Evolutionary conservation across 2,329 filamentous ascomycete species (phyloP), one percentile per base, ranked within the genome.

Genomic region (Scedosporium minutisporum): DNA sequence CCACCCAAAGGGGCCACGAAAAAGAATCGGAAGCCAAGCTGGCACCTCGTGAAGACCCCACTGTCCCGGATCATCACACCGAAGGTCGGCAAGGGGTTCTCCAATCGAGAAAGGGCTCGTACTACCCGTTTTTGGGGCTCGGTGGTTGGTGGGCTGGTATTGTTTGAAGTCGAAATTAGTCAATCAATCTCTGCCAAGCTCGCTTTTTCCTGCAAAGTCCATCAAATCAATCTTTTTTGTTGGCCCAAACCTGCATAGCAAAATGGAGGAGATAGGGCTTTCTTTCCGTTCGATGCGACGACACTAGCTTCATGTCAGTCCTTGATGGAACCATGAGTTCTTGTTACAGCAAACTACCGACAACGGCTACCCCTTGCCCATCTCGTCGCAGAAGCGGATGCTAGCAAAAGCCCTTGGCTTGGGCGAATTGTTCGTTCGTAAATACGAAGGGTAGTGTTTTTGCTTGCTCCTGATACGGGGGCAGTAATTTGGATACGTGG

Each of bases 81-180:
- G 59, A 61, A 51, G 23, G 48, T 61, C 59, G 59, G 59, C 21
- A 42, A 18, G 27, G 27, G 27, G 25, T 27, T 27, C n/a, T 16
- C 14, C 33, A 41, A 27, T 58, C 27, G 12, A 18, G 25, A 16
- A 41, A 10, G 21, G 58, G 9, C 21, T 38, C 38, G 14, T 14
- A 60, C 38, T 27, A 48, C 48, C 42, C 16, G 27, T 55, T 61
- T 60, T n/a, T 53, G 16, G 44, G 21, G 23, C 23, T 55, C 23
- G 42, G 42, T 61, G 59, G 59, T 61, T 61, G 59, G 59, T 38
- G 42, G 59, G 59, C 14, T 29, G 25, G 12, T 29, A 23, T 41
- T 18, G 58, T 51, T 60, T 60, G 59, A 51, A n/a, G 21, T 23
- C 42, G 25, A 61, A 51, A 51, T 61, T 61, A 61, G 33, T 61